Base-by-base conservation (phyloP, 306 rosid species). In the Hippophae gyantsensis region DNA sequence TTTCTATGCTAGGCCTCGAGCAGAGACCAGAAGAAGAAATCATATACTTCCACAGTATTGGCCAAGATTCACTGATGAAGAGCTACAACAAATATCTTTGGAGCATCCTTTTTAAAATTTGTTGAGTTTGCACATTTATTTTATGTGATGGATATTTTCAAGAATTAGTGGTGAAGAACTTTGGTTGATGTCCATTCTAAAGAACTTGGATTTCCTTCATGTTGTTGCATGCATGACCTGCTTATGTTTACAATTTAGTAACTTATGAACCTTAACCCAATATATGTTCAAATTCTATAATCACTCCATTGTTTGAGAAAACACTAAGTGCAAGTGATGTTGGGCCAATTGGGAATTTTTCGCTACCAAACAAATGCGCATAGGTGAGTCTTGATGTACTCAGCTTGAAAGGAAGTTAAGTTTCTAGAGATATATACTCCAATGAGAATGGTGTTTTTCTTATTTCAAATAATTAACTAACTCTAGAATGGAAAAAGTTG, bases 321-420 rank as follows among this genome's bases (percentile, higher is more conserved):
- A 93, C 90, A 62, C 66, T 88, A 76, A 93, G 99, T 61, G 95
- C 88, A 18, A 93, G 99, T 80, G 99, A 93, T 82, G 99, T 94
- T 77, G 99, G 99, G 67, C 71, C 90, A 64, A 93, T 88, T 70
- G 99, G 99, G 68, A 95, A 97, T 64, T 67, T 93, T 65, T 97
- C 88, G 62, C 95, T 93, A 58, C 99, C 99, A 38, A 93, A 93
- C 75, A 93, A 93, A 76, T 93, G 99, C 77, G 99, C 99, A 4
- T 97, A 93, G 99, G 99, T 88, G 69, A 64, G 93, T 68, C 2
- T 26, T 74, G 63, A 66, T 49, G 51, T 62, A 44, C 46, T 32
- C 43, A 13, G 46, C 26, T 23, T 57, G 49, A 49, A 48, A 59
- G 58, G 27, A 44, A 46, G 9, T 47, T 54, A 42, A 27, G 48